Evolutionary conservation across 73 alveolate genomes (phyloP).

Genomic region (Tetrahymena malaccensis): DNA sequence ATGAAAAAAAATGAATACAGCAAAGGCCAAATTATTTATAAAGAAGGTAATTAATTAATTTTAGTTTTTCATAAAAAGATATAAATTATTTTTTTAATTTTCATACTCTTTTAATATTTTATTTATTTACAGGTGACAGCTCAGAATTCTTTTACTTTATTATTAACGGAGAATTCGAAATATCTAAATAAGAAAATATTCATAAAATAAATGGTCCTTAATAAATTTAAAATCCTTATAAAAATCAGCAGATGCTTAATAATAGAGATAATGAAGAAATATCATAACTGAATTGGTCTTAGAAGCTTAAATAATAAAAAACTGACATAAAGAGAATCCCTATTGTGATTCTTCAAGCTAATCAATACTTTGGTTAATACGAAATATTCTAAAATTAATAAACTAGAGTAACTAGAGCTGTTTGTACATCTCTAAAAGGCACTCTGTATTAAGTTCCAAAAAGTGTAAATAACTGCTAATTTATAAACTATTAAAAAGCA

Average conservation of each 20-base stretch:
- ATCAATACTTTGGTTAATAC: background rate
- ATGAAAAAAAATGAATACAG: background rate
- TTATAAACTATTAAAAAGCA: no score
- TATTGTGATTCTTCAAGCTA: background rate
- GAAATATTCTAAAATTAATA: background rate
- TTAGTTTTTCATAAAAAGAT: background rate
- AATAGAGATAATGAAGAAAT: background rate
- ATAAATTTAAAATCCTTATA: background rate
- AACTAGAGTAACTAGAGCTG: background rate
- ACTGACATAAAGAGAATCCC: background rate
- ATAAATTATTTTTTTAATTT: background rate
- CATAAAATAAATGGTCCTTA: background rate
- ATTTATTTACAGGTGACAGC: background rate
- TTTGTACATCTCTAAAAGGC: background rate
- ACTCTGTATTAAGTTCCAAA: background rate
- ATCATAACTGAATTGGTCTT: background rate
- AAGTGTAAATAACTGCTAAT: background rate
- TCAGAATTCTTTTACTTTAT: background rate
- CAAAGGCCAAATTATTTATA: background rate
- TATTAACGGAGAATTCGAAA: background rate
- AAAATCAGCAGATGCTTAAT: no score
- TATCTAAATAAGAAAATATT: background rate
- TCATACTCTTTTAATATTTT: background rate
- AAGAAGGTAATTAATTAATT: background rate
- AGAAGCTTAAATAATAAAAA: background rate